Conservation (phyloP, 2,329 filamentous ascomycete genomes). For the Calycina herbarum region DNA sequence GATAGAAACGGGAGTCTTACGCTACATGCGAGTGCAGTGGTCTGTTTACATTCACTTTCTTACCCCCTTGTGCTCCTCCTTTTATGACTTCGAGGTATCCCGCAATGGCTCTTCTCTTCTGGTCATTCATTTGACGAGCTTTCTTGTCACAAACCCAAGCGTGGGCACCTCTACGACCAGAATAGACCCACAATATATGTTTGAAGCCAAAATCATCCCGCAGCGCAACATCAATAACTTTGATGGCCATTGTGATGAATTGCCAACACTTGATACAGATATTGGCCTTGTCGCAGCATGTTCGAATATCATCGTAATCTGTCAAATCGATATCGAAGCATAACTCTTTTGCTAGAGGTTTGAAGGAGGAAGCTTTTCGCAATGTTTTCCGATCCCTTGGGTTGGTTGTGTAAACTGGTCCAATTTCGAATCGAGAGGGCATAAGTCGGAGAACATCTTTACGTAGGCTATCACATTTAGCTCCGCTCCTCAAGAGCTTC, state of each 20-base stretch:
- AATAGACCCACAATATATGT: conserved; percentile 98
- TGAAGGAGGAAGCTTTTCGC: conserved; percentile 77
- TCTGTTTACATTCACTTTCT: conserved; percentile 79
- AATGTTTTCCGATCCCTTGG: conserved; percentile 90
- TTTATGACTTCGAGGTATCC: conserved; percentile 89
- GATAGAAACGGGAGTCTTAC: conserved; percentile 44
- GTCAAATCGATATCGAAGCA: conserved; percentile 99
- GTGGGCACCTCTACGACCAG: conserved; percentile 92
- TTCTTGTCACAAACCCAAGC: conserved; percentile 96
- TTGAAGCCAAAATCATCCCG: conserved; percentile 95
- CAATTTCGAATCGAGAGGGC: conserved; percentile 95
- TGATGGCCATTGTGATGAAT: conserved; percentile 97
- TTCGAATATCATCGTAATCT: conserved; percentile 95
- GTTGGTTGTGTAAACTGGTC: conserved; percentile 93
- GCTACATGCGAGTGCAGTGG: conserved; percentile 88
- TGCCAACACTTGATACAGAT: conserved; percentile 95
- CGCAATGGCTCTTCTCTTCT: conserved; percentile 79
- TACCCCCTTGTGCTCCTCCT: conserved; percentile 81
- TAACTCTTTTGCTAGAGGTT: conserved; percentile 85
- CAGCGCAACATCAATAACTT: conserved; percentile 83
- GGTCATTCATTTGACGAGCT: conserved; percentile 81
- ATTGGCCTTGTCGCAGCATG: conserved; percentile 89
- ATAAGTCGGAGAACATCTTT: conserved; percentile 88
- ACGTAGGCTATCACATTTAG: conserved; percentile 60
- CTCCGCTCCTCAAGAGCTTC: background rate